Evolutionary conservation across 345 rosid genomes (phyloP), one percentile per base, ranked within the genome.

Genomic region (Citrus maxima): DNA sequence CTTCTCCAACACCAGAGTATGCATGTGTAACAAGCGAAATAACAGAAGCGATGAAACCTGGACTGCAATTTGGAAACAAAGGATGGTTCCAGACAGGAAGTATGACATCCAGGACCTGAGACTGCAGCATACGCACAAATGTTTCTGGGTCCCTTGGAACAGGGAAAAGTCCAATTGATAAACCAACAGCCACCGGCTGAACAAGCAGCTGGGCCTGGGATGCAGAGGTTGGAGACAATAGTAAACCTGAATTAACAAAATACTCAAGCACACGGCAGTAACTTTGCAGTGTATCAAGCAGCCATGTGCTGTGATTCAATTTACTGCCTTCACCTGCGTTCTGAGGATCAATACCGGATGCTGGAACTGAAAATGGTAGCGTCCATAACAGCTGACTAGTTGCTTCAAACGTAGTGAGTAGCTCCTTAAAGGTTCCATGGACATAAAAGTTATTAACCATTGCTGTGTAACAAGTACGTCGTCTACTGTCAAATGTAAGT

Each of bases 381-480:
- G 92, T 87, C 99, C 99, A 95, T 60, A 93, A 85, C 84, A 93
- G 80, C 84, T 92, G 97, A 81, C 97, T 93, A 18, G 99, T 95
- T 61, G 98, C 99, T 85, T 91, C 98, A 87, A 95, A 95, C 61
- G 99, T 95, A 70, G 93, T 91, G 22, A 95, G 93, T 73, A 95
- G 86, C 82, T 95, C 95, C 89, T 82, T 95, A 61, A 95, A 93
- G 62, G 99, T 91, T 78, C 91, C 99, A 83, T 92, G 93, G 63
- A 92, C 99, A 82, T 95, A 93, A 75, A 95, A 93, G 74, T 92
- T 93, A 84, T 95, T 93, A 62, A 95, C 87, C 94, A 95, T 95
- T 83, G 90, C 83, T 65, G 98, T 84, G 82, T 89, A 88, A 85
- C 98, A 92, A 58, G 96, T 92, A 72, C 91, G 90, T 65, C 97